phyloP scores from a whole-genome alignment of 2,329 filamentous ascomycete species.

The Talaromyces sp. region DNA sequence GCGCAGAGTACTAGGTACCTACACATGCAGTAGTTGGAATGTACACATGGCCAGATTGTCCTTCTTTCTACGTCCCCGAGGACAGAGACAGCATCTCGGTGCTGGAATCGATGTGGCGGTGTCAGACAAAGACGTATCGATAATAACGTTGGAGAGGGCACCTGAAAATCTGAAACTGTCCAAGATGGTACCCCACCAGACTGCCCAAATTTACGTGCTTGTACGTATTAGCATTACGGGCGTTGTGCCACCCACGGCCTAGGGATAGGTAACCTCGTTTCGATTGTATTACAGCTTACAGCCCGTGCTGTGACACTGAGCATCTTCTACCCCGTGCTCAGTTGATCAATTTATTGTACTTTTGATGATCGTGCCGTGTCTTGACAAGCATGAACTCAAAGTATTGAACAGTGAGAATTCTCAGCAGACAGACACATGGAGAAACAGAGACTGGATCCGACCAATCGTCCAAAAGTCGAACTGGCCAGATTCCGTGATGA shows the following conservation, averaged over 20 bases:
- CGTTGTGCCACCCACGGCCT: neutral
- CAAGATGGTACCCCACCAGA: slow-evolving; percentile 11
- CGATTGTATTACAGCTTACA: neutral
- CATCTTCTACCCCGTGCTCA: slow-evolving; percentile 4
- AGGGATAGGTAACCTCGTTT: neutral
- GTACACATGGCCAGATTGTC: slow-evolving; percentile 4
- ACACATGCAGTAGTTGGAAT: slow-evolving; percentile 7
- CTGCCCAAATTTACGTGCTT: slow-evolving; percentile 3
- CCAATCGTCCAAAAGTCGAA: neutral
- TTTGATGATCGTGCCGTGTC: neutral
- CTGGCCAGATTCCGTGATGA: slow-evolving; percentile 7
- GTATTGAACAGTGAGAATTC: neutral
- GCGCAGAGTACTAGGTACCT: slow-evolving; percentile 8
- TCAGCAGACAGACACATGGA: too few relatives aligned
- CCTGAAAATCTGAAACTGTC: neutral
- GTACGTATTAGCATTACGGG: neutral
- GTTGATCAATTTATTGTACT: neutral
- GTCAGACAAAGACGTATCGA: neutral
- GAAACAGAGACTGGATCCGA: too few relatives aligned
- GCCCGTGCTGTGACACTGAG: slow-evolving; percentile 1
- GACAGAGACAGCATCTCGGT: neutral
- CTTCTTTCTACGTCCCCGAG: neutral
- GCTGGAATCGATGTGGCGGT: slow-evolving; percentile 4
- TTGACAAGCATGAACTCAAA: neutral
- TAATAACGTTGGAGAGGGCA: neutral